These are phyloP conservation scores for Pythium rhizo-oryzae DNA, from an alignment of 352 stramenopile species.

Conservation along the genomic window DNA sequence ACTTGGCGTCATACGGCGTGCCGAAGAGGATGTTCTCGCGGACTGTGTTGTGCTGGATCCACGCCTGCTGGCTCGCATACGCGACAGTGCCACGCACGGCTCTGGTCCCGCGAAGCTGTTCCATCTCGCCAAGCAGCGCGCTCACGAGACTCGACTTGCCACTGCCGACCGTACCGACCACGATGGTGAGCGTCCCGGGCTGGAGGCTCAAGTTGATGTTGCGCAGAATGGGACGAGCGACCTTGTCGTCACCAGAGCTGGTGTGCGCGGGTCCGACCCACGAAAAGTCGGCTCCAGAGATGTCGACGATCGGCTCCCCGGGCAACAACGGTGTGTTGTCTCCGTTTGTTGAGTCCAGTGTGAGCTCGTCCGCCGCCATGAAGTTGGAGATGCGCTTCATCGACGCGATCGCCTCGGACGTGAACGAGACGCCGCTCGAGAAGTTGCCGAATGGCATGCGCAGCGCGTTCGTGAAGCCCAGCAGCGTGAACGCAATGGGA, in stretches of 20 bases:
- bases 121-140: conserved; percentile 48
- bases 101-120: conserved; percentile 14
- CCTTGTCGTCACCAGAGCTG: background rate
- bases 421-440: conserved; percentile 36
- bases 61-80: conserved; percentile 37
- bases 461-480: conserved; percentile 37
- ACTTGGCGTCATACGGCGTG: conserved; percentile 18
- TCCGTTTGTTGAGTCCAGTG: conserved; percentile 9
- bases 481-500: conserved; percentile 33
- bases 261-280: conserved; percentile 26
- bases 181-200: conserved; percentile 51
- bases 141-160: conserved; percentile 56
- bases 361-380: conserved; percentile 36
- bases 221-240: conserved; percentile 4
- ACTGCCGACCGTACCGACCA: conserved; percentile 56
- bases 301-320: conserved; percentile 24
- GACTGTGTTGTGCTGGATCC: conserved; percentile 37
- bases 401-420: conserved; percentile 32
- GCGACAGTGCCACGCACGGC: conserved; percentile 25
- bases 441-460: conserved; percentile 42
- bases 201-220: conserved; percentile 52
- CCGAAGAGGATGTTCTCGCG: conserved; percentile 40
- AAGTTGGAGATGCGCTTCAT: conserved; percentile 37
- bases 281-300: conserved; percentile 37
- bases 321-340: background rate